Evolutionary conservation across 169 alveolate genomes (phyloP).

Genomic region (Perkinsus olseni): DNA sequence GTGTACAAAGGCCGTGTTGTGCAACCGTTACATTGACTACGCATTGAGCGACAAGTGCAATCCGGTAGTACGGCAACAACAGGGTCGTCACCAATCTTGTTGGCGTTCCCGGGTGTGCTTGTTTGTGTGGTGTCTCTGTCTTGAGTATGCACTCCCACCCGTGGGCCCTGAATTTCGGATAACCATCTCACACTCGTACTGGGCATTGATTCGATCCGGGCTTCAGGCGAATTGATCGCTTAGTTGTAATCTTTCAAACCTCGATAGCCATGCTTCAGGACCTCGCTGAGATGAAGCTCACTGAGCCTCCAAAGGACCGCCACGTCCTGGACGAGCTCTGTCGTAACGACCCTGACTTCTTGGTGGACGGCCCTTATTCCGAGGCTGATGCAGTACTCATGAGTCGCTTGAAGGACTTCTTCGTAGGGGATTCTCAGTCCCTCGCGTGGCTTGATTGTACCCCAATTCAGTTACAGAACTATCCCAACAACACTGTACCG

Average conservation of each 20-base stretch:
- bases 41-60: background rate
- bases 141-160: no score
- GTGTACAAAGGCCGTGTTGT: background rate
- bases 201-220: no score
- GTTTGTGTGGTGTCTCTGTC: no score
- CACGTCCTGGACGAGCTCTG: background rate
- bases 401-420: background rate
- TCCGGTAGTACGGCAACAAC: background rate
- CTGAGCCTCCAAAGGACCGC: background rate
- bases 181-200: no score
- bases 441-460: background rate
- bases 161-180: no score
- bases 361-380: background rate
- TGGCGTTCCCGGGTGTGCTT: no score
- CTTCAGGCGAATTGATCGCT: no score
- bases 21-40: background rate
- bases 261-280: background rate
- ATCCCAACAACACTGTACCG: background rate
- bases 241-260: no score
- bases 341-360: background rate
- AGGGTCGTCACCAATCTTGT: no score
- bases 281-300: background rate
- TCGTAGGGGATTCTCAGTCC: background rate
- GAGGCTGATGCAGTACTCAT: background rate
- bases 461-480: background rate